Conservation (phyloP, 78 protist genomes). For the Parvularia atlantis region DNA sequence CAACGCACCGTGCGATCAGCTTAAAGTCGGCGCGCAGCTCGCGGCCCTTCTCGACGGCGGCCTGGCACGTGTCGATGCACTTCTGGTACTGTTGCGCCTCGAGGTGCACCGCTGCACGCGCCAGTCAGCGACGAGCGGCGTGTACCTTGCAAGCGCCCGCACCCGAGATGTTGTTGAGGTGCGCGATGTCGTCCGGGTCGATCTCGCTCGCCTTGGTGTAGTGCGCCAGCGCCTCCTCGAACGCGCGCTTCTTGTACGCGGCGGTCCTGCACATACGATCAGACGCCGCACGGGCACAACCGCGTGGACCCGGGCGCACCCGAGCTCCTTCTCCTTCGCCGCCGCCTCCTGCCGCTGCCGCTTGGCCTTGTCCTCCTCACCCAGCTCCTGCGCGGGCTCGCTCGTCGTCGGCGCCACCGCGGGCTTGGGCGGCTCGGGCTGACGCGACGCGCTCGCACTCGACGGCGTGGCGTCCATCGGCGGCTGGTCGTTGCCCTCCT, state of each 20-base stretch:
- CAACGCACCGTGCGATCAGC: conserved; percentile 7
- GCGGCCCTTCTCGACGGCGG: conserved; percentile 33
- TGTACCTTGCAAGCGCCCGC: neutral
- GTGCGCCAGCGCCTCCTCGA: conserved; percentile 26
- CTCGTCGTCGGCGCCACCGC: neutral
- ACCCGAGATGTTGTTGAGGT: neutral
- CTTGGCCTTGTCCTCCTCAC: neutral
- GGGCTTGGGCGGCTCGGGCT: neutral
- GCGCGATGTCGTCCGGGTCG: conserved; percentile 16
- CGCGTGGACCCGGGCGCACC: no score
- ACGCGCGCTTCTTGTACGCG: conserved; percentile 14
- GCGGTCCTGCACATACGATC: conserved; percentile 29
- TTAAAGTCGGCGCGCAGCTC: conserved; percentile 18
- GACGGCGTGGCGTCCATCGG: neutral
- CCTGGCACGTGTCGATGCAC: conserved; percentile 22
- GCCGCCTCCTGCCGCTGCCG: neutral
- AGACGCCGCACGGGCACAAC: no score
- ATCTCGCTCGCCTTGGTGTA: conserved; percentile 30
- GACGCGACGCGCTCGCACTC: neutral
- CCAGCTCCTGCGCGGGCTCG: no score
- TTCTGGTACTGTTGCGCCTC: conserved; percentile 16
- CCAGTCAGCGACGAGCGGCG: neutral
- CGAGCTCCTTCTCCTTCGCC: neutral
- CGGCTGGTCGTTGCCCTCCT: neutral
- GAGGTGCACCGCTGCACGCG: conserved; percentile 13